phyloP scores from a whole-genome alignment of 257 asterid genomes.

The Solanum peruvianum region DNA sequence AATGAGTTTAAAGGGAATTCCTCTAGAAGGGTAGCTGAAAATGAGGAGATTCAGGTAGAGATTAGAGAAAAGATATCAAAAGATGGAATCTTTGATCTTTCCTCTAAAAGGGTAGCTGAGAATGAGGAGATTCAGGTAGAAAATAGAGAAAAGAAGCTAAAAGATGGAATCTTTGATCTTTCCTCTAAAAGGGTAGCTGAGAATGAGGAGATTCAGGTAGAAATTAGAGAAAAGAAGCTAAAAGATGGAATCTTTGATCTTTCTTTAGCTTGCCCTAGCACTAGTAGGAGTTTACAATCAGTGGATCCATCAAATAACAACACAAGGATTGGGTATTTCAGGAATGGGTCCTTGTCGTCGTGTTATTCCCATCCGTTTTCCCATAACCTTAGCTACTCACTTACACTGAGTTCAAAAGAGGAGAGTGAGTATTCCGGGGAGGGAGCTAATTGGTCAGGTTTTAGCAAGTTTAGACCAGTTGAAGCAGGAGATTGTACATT shows the following conservation, averaged over 20 bases:
- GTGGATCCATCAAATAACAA: conserved; percentile 54
- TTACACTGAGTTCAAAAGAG: conserved; percentile 64
- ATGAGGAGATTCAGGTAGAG: conserved; percentile 23
- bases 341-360: conserved; percentile 63
- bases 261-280: conserved; percentile 61
- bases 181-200: conserved; percentile 53
- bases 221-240: conserved; percentile 56
- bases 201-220: conserved; percentile 27
- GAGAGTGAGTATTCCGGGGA: conserved; percentile 47
- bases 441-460: conserved; percentile 87
- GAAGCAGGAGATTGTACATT: conserved; percentile 74
- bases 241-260: conserved; percentile 77
- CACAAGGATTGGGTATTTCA: conserved; percentile 55
- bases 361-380: conserved; percentile 62
- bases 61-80: conserved; percentile 56
- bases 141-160: conserved; percentile 48
- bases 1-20: conserved; percentile 40
- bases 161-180: conserved; percentile 37
- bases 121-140: conserved; percentile 25
- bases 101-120: conserved; percentile 50
- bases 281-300: conserved; percentile 55
- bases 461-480: conserved; percentile 75
- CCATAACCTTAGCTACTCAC: conserved; percentile 90
- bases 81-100: conserved; percentile 38
- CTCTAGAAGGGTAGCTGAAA: conserved; percentile 48